Evolutionary conservation across 345 rosid genomes (phyloP), one percentile per base, ranked within the genome.

Genomic region (Ailanthus altissimus): DNA sequence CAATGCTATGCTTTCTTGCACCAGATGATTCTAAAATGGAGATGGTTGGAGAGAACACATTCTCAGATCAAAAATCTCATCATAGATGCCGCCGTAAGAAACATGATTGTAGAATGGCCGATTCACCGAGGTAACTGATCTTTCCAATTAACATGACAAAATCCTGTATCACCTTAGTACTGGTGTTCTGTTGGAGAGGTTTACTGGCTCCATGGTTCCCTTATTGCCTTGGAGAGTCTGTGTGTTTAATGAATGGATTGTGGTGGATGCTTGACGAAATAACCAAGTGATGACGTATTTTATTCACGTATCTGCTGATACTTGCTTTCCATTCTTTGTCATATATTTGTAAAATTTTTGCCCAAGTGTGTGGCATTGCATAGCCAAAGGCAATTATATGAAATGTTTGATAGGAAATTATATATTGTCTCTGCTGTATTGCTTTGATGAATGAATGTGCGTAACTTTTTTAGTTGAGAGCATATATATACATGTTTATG

Each of bases 61-160:
- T 93, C 85, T 78, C 88, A 6, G 95, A 93, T 76, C 89, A 86
- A 77, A 96, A 92, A 80, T 73, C 82, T n/a, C 98, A 91, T 60
- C 83, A 91, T 81, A 86, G 98, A 83, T 88, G 92, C 74, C 92
- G 97, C 3, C 89, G 94, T 38, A 93, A 93, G 93, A 92, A 94
- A 83, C 90, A 93, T 59, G 98, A 96, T 69, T 90, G 76, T 72
- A 89, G 92, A 83, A 88, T 90, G 91, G 81, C 86, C n/a, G 88
- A 86, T 69, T 73, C 92, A 32, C 74, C 85, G 77, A 87, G 81
- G 81, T 94, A 65, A 76, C 21, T 8, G 2, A n/a, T 43, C 74
- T 77, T 71, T 68, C 77, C 58, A 78, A 56, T 59, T 63, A 49
- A 18, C 51, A 40, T 71, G 50, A 2, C 45, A 21, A 23, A 26